Conservation (phyloP, 1,284 basidiomycete species). For the Schizopora paradoxa region DNA sequence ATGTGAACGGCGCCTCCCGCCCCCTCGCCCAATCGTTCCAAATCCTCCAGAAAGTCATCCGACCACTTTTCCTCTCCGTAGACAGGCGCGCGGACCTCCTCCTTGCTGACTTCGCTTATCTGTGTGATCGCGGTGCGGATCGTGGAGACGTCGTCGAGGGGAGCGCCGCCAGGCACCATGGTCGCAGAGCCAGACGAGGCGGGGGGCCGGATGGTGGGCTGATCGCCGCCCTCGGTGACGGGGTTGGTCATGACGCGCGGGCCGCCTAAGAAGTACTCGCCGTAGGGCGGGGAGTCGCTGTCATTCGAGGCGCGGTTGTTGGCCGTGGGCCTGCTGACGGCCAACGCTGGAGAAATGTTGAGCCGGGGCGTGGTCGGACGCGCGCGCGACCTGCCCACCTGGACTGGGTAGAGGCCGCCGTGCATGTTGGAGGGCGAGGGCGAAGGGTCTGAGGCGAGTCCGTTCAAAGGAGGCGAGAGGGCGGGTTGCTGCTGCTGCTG, state of each 20-base stretch:
- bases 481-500: conserved; percentile 26
- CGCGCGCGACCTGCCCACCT: conserved; percentile 19
- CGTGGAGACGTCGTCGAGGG: conserved; percentile 11
- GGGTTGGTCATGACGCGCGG: conserved; percentile 1
- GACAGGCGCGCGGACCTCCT: conserved; percentile 9
- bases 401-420: conserved; percentile 18
- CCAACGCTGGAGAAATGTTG: conserved; percentile 6
- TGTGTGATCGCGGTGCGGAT: conserved; percentile 9
- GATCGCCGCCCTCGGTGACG: conserved; percentile 9
- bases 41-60: conserved; percentile 68
- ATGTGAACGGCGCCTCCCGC: conserved; percentile 94
- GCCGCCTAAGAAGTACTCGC: conserved; percentile 15
- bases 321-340: neutral
- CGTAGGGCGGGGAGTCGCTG: conserved; percentile 13
- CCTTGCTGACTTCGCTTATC: conserved; percentile 12
- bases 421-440: conserved; percentile 24
- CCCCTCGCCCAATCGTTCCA: conserved; percentile 85
- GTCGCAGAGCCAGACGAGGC: neutral
- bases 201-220: conserved; percentile 13
- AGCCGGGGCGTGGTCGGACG: conserved; percentile 9
- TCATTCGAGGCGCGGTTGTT: conserved; percentile 10
- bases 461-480: conserved; percentile 22
- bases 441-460: conserved; percentile 27
- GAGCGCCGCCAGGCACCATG: neutral
- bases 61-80: conserved; percentile 40